phyloP scores from a whole-genome alignment of 495 filamentous ascomycete species.

The Penicillium atrosanguineum region DNA sequence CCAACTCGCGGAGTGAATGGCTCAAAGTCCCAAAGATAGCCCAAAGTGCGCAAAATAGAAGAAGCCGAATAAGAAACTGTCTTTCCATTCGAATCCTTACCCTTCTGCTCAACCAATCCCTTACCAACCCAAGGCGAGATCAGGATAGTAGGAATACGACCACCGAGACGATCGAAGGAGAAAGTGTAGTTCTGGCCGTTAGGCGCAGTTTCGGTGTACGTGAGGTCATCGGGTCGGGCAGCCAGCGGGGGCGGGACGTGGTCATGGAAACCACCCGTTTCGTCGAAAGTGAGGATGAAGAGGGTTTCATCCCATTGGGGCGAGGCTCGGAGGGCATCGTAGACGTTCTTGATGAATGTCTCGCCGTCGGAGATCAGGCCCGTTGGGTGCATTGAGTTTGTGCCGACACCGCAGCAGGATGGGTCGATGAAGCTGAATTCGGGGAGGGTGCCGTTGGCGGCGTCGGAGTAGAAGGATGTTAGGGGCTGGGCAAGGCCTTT shows the following conservation, averaged over 20 bases:
- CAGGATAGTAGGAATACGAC: slow-evolving; percentile 47
- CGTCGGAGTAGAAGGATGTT: slow-evolving; percentile 37
- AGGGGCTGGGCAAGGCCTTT: slow-evolving; percentile 31
- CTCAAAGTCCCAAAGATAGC: slow-evolving; percentile 46
- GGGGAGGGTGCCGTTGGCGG: slow-evolving; percentile 37
- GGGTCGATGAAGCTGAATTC: slow-evolving; percentile 52
- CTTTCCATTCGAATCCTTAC: slow-evolving; percentile 30
- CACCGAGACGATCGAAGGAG: slow-evolving; percentile 47
- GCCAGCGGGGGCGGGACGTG: slow-evolving; percentile 47
- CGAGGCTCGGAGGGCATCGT: slow-evolving; percentile 44
- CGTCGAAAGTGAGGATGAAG: slow-evolving; percentile 50
- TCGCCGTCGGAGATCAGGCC: slow-evolving; percentile 47
- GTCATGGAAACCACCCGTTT: slow-evolving; percentile 50
- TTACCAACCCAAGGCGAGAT: slow-evolving; percentile 49
- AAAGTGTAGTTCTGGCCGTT: slow-evolving; percentile 44
- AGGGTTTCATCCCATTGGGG: slow-evolving; percentile 49
- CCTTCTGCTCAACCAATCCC: slow-evolving; percentile 47
- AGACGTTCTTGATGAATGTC: slow-evolving; percentile 47
- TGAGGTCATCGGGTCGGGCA: slow-evolving; percentile 36
- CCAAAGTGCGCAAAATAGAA: slow-evolving; percentile 39
- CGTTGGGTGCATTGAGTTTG: slow-evolving; percentile 49
- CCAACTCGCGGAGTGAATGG: slow-evolving; percentile 41
- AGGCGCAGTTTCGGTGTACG: slow-evolving; percentile 42
- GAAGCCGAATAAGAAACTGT: slow-evolving; percentile 38
- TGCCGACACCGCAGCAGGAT: slow-evolving; percentile 45